phyloP scores from a whole-genome alignment of 164 flowering plant genomes.

The Protea cynaroides region DNA sequence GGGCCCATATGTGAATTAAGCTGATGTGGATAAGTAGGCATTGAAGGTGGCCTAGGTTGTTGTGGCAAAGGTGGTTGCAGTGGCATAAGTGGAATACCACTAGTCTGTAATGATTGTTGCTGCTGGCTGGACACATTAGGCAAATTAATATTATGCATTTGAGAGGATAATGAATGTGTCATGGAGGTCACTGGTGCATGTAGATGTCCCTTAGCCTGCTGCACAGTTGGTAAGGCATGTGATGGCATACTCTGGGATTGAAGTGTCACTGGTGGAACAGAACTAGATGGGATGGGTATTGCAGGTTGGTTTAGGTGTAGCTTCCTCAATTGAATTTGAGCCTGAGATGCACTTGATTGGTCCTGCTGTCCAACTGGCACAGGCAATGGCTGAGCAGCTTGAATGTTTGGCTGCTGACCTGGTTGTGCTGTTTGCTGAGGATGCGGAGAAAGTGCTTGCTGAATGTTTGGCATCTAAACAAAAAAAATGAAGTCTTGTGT shows the following conservation, averaged over 20 bases:
- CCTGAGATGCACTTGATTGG: constrained; percentile 40
- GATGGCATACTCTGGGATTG: constrained; percentile 41
- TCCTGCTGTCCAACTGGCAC: constrained; percentile 37
- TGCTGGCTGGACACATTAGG: constrained; percentile 41
- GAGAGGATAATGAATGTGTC: constrained; percentile 56
- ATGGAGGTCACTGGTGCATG: constrained; percentile 36
- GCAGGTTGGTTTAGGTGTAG: constrained; percentile 38
- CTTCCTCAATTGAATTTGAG: constrained; percentile 33
- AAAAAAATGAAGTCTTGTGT: constrained; percentile 2
- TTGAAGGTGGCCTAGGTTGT: constrained; percentile 54
- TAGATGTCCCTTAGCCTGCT: constrained; percentile 41
- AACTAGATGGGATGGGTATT: constrained; percentile 28
- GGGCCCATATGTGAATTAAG: constrained; percentile 57
- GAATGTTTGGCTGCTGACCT: constrained; percentile 38
- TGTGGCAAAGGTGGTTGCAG: constrained; percentile 68
- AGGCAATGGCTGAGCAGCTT: constrained; percentile 28
- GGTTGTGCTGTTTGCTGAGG: constrained; percentile 40
- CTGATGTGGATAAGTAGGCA: constrained; percentile 57
- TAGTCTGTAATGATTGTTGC: constrained; percentile 53
- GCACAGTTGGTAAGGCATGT: constrained; percentile 37
- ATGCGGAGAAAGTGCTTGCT: constrained; percentile 43
- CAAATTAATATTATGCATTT: constrained; percentile 38
- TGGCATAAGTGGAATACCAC: constrained; percentile 42
- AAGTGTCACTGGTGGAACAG: constrained; percentile 29
- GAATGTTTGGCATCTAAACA: constrained; percentile 50